phyloP scores from a whole-genome alignment of 2,329 filamentous ascomycete species.

The Penicillium sp. region DNA sequence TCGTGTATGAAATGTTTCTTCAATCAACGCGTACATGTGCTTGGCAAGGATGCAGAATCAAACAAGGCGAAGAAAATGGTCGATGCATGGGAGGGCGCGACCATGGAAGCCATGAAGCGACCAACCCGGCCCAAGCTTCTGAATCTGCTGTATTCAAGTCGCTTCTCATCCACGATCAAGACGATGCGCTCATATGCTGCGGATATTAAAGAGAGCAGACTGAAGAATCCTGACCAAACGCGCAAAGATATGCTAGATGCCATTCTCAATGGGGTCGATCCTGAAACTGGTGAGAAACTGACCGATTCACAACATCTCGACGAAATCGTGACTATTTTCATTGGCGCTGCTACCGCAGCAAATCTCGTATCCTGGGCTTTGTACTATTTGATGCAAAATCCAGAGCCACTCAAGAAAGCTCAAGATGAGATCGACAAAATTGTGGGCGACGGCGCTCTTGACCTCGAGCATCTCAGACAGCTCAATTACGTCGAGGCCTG shows the following conservation, averaged over 20 bases:
- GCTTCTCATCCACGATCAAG: constrained; percentile 49
- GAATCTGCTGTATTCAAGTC: constrained; percentile 48
- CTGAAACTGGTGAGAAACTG: constrained; percentile 53
- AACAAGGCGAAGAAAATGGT: constrained; percentile 37
- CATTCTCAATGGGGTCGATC: constrained; percentile 54
- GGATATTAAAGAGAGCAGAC: constrained; percentile 51
- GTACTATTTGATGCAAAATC: constrained; percentile 58
- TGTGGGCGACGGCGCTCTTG: constrained; percentile 19
- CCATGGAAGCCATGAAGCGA: constrained; percentile 51
- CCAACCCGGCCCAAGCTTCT: constrained; percentile 47
- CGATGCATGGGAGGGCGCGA: constrained; percentile 50
- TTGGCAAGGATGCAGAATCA: constrained; percentile 40
- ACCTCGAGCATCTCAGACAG: constrained; percentile 54
- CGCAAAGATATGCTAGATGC: constrained; percentile 53
- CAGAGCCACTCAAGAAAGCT: constrained; percentile 52
- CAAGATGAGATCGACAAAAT: constrained; percentile 58
- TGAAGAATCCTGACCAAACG: constrained; percentile 46
- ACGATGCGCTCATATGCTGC: constrained; percentile 49
- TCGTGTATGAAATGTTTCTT: constrained; percentile 44
- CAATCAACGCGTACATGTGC: constrained; percentile 44
- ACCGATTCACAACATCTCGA: constrained; percentile 56
- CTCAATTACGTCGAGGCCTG: constrained; percentile 62
- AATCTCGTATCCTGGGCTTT: constrained; percentile 61
- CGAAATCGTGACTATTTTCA: constrained; percentile 60
- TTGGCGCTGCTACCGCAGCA: constrained; percentile 63